These are phyloP conservation scores for Vigna trinervia DNA, from an alignment of 306 rosid genomes.

Conservation along the genomic window DNA sequence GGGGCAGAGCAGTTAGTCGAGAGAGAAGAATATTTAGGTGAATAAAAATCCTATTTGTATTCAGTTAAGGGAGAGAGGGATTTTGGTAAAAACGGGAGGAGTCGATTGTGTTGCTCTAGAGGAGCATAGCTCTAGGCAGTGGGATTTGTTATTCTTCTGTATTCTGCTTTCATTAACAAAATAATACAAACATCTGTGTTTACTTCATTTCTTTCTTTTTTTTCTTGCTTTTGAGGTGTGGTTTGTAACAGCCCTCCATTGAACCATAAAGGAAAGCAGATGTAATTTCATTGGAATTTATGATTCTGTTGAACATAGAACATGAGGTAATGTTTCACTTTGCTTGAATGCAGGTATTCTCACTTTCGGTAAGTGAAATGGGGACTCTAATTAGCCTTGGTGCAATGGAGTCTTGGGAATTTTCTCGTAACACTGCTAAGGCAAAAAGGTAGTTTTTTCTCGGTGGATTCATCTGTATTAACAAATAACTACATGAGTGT, in stretches of 20 bases:
- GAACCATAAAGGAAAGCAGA: not conserved
- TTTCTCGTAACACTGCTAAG: conserved; percentile 73
- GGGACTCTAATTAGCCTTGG: conserved; percentile 82
- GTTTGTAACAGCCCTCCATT: not conserved
- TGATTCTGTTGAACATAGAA: conserved; percentile 12
- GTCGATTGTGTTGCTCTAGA: too few relatives aligned
- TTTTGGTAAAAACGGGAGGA: too few relatives aligned
- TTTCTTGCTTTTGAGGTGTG: too few relatives aligned
- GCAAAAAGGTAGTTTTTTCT: conserved; percentile 66
- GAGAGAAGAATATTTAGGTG: too few relatives aligned
- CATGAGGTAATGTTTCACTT: conserved; percentile 37
- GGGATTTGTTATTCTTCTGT: too few relatives aligned
- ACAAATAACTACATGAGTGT: not conserved
- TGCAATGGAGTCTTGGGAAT: conserved; percentile 70
- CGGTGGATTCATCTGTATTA: conserved; percentile 1
- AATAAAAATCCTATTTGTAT: too few relatives aligned
- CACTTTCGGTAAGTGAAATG: conserved; percentile 84
- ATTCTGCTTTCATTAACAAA: too few relatives aligned
- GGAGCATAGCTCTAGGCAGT: too few relatives aligned
- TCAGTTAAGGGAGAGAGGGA: too few relatives aligned
- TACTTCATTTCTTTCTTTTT: too few relatives aligned
- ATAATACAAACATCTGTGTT: too few relatives aligned
- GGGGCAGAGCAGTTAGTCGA: too few relatives aligned
- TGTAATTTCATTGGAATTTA: conserved; percentile 29
- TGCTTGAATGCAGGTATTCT: conserved; percentile 68